Evolutionary conservation across 2,329 filamentous ascomycete genomes (phyloP), one percentile per base, ranked within the genome.

Genomic region (Aspergillus texensis): DNA sequence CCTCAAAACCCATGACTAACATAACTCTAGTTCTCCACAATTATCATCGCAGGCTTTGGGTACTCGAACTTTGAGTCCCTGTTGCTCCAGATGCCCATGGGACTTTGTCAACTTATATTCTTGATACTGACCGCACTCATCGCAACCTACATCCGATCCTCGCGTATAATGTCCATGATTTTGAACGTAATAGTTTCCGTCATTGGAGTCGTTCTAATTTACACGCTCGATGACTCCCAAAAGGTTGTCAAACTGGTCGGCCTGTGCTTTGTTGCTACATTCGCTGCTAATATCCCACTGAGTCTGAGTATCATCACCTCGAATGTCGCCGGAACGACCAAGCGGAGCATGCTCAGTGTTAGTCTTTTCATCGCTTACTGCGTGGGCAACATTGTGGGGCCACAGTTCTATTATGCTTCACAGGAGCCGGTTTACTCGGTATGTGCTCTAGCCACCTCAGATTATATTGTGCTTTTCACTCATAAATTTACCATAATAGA

Each of bases 311-410:
- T 77, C 9, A 74, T 77, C 54, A 76, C 67, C 43, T 76, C 74
- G 3, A 78, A 78, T 36, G 72, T 77, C 4, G 74, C 75, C 4
- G 76, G 76, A 0, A 75, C 77, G 56, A 77, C 76, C 1, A 78
- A 78, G 58, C 71, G 73, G 32, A 75, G 73, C 50, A 71, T 70
- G 1, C 72, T 75, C 4, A 75, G 77, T 3, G 83, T 83, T 0
- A 73, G 83, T 26, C 67, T 86, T n/a, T 86, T 86, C 61, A 80
- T 81, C 0, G 84, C 72, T 4, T 76, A 76, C 60, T 75, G 75
- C 41, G 61, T 76, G 45, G 74, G 74, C 6, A 76, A 76, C 43
- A 76, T 77, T 32, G 69, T 75, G 3, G 75, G 73, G 0, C 75
- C 76, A 12, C 74, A 77, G 46, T 73, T 77, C 45, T 77, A 75